Base-by-base conservation (phyloP, 108 stramenopile genomes). In the Poteriospumella lacustris region DNA sequence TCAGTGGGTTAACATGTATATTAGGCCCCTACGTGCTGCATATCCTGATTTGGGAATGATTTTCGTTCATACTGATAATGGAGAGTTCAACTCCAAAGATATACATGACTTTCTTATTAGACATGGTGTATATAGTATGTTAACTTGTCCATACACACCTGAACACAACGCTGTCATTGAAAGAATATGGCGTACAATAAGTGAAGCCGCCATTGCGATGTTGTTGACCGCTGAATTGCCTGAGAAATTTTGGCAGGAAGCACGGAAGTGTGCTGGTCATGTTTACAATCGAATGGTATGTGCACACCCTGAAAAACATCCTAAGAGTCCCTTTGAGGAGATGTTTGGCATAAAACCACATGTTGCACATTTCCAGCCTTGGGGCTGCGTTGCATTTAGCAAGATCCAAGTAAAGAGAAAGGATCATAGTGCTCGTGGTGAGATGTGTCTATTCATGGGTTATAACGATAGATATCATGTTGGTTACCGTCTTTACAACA, bases 241-340 rank as follows among this genome's bases (percentile, higher is more conserved):
- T 64, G 60, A 64, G 60, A 64, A 19, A 24, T 64, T 64, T 34
- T 64, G 60, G 60, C 29, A 64, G 60, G 29, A 64, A 31, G 60
- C 60, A 33, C 15, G 15, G 5, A 31, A 31, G 31, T 64, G 31
- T 64, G 60, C 60, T 9, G 60, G 15, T 5, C 60, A 64, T 31
- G 29, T 64, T 9, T 64, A 64, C 24, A 64, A 64, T 64, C n/a
- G n/a, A n/a, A n/a, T n/a, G n/a, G n/a, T n/a, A n/a, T n/a, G n/a
- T n/a, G 60, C 15, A 19, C 60, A 31, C 36, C 60, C 60, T 64
- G 29, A 19, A 24, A 64, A 26, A 34, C 15, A 33, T 5, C 29
- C 31, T 12, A 9, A 9, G 28, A 31, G 29, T 24, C 60, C 60
- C 3, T 31, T 31, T 64, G 60, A 64, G 24, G 31, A 12, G 31